Conservation (phyloP, 441 rosid genomes). For the Euphorbia celastroides region DNA sequence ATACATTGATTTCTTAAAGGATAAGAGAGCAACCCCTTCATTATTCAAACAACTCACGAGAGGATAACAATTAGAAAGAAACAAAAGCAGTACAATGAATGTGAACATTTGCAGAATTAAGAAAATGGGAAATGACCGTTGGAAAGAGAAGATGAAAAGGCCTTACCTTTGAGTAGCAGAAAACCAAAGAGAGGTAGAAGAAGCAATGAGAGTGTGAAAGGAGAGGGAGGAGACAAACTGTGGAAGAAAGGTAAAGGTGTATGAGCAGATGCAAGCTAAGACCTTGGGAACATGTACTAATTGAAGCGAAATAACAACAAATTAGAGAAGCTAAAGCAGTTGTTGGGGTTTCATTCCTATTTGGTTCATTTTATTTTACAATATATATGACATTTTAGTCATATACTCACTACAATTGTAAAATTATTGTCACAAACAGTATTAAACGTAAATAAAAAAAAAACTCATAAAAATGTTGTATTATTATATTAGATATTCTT, state of each 20-base stretch:
- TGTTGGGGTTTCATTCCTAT: too few relatives aligned
- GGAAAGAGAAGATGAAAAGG: conserved; percentile 13
- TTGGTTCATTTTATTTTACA: conserved; percentile 7
- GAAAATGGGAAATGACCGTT: conserved; percentile 20
- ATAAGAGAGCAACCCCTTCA: conserved; percentile 71
- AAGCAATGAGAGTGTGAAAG: not conserved
- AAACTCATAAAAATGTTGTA: too few relatives aligned
- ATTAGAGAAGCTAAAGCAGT: conserved; percentile 13
- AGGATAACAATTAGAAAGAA: conserved; percentile 32
- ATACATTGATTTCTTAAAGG: conserved; percentile 56
- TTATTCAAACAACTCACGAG: conserved; percentile 39
- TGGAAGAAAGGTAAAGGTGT: conserved; percentile 33
- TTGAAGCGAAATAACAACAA: conserved; percentile 16
- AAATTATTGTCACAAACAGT: too few relatives aligned
- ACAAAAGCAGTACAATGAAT: conserved; percentile 33
- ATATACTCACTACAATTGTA: too few relatives aligned
- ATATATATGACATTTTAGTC: too few relatives aligned
- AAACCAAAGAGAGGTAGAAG: not conserved
- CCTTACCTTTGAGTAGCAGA: conserved; percentile 34
- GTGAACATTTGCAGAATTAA: conserved; percentile 30
- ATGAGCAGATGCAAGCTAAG: conserved; percentile 1
- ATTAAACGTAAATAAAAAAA: too few relatives aligned
- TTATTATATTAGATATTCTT: too few relatives aligned
- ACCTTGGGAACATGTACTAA: conserved; percentile 30
- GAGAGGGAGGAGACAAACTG: not conserved